A percentile compares a stretch with the other conserved stretches of the same genome.
Conservation (phyloP, 2,329 filamentous ascomycete genomes). For the Microdochium nivale region DNA sequence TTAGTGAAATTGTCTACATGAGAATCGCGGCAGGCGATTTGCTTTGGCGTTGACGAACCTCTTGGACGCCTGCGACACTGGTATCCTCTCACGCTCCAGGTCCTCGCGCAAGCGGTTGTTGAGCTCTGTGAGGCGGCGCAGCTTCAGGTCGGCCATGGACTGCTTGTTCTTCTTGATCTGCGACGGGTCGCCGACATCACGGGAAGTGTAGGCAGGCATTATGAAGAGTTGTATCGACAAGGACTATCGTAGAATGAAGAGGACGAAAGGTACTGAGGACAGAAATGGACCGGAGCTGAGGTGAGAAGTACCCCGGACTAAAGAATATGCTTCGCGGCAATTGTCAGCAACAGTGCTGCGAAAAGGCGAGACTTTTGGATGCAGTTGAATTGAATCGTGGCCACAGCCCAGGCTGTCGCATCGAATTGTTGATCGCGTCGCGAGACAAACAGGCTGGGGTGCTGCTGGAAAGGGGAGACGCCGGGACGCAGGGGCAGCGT, state of each 20-base stretch:
- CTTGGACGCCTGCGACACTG: constrained; percentile 86
- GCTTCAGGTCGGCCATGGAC: constrained; percentile 97
- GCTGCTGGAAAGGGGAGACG: too few relatives aligned
- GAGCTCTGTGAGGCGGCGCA: constrained; percentile 89
- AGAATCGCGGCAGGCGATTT: constrained; percentile 1
- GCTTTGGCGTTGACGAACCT: constrained; percentile 46
- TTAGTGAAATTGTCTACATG: constrained; percentile 4
- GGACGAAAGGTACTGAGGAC: not conserved
- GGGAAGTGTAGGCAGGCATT: constrained; percentile 60
- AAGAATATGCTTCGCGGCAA: not conserved
- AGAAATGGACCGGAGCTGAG: not conserved
- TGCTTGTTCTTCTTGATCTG: constrained; percentile 90
- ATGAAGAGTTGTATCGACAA: constrained; percentile 19
- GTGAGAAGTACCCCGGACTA: not conserved
- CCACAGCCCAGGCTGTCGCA: too few relatives aligned
- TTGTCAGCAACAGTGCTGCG: not conserved
- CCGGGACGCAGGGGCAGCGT: not conserved
- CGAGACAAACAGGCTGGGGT: too few relatives aligned
- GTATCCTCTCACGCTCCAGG: constrained; percentile 88
- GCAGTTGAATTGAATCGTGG: too few relatives aligned
- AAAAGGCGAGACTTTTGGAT: not conserved
- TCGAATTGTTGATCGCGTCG: too few relatives aligned
- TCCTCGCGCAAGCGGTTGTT: constrained; percentile 95
- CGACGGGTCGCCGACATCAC: constrained; percentile 58
- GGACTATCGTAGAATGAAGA: not conserved